Percentiles rank a stretch among this genome's conserved stretches.
Conservation (phyloP, 805 yeast species). For the Sugiyamaella floridensis region DNA sequence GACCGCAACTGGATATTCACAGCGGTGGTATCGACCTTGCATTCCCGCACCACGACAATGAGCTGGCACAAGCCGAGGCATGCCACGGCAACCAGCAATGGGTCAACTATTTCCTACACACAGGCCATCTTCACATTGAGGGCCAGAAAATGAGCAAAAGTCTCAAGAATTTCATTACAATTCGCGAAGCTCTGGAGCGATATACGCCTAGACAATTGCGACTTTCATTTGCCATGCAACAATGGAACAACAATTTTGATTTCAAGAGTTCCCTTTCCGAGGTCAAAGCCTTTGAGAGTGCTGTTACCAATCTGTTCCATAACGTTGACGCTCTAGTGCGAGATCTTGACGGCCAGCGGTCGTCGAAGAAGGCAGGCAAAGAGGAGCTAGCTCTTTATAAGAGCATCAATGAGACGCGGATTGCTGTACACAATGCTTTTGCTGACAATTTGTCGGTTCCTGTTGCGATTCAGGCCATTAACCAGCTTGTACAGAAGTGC, state of each 20-base stretch:
- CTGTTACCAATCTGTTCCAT: constrained; percentile 76
- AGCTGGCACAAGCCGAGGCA: constrained; percentile 95
- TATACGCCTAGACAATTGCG: constrained; percentile 79
- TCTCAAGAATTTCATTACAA: constrained; percentile 89
- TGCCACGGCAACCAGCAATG: constrained; percentile 83
- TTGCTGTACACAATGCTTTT: constrained; percentile 64
- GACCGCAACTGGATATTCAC: constrained; percentile 83
- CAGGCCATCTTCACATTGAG: constrained; percentile 96
- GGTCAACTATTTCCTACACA: constrained; percentile 94
- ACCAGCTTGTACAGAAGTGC: constrained; percentile 61
- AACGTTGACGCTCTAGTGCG: constrained; percentile 73
- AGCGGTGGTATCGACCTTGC: constrained; percentile 97
- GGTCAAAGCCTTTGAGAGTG: constrained; percentile 66
- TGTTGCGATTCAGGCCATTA: constrained; percentile 54
- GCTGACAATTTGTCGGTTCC: constrained; percentile 87
- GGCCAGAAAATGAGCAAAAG: constrained; percentile 98
- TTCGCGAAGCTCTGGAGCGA: constrained; percentile 73
- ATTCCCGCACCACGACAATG: constrained; percentile 98
- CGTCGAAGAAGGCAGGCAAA: constrained; percentile 54
- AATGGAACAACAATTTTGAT: constrained; percentile 90
- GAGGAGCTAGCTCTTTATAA: constrained; percentile 51
- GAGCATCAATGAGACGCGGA: constrained; percentile 46
- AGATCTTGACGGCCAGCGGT: constrained; percentile 51
- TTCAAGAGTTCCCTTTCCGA: constrained; percentile 79
- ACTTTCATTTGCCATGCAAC: constrained; percentile 81